A percentile compares a stretch with the other conserved stretches of the same genome.
Evolutionary conservation across 768 basidiomycete species (phyloP).

Genomic region (Crassisporium funariophilum): DNA sequence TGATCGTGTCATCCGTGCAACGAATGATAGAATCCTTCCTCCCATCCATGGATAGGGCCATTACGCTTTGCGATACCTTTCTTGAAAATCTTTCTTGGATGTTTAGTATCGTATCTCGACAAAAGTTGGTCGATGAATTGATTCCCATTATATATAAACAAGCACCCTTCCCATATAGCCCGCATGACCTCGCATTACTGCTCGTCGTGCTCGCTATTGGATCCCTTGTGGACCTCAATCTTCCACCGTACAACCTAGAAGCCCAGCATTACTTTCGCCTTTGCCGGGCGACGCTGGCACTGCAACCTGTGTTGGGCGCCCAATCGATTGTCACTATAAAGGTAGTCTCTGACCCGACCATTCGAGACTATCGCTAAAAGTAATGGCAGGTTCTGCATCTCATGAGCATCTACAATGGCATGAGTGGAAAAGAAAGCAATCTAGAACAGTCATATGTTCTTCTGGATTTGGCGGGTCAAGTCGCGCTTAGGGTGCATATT

Average conservation of each 20-base stretch:
- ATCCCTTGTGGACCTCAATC: constrained; percentile 46
- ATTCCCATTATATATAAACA: constrained; percentile 50
- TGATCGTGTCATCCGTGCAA: constrained; percentile 35
- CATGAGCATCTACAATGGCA: constrained; percentile 56
- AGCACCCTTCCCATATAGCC: constrained; percentile 38
- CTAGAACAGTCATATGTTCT: constrained; percentile 48
- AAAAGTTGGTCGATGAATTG: constrained; percentile 44
- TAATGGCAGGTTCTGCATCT: constrained; percentile 44
- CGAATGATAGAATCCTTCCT: constrained; percentile 46
- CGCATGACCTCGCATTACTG: constrained; percentile 52
- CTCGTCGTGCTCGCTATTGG: constrained; percentile 51
- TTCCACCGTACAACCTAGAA: constrained; percentile 50
- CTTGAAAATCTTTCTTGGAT: constrained; percentile 53
- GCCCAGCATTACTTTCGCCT: constrained; percentile 54
- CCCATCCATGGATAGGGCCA: constrained; percentile 44
- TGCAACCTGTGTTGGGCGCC: constrained; percentile 46
- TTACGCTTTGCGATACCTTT: constrained; percentile 46
- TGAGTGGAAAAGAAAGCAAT: constrained; percentile 54
- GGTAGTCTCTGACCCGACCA: constrained; percentile 17
- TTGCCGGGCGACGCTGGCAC: constrained; percentile 45
- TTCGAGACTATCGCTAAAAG: neutral
- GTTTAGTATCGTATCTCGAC: constrained; percentile 49
- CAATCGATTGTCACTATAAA: constrained; percentile 51
- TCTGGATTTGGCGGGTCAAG: constrained; percentile 49
- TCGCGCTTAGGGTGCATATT: constrained; percentile 45